A percentile compares a stretch with the other conserved stretches of the same genome.
phyloP scores from a whole-genome alignment of 169 alveolate species.

The Theileria orientalis region DNA sequence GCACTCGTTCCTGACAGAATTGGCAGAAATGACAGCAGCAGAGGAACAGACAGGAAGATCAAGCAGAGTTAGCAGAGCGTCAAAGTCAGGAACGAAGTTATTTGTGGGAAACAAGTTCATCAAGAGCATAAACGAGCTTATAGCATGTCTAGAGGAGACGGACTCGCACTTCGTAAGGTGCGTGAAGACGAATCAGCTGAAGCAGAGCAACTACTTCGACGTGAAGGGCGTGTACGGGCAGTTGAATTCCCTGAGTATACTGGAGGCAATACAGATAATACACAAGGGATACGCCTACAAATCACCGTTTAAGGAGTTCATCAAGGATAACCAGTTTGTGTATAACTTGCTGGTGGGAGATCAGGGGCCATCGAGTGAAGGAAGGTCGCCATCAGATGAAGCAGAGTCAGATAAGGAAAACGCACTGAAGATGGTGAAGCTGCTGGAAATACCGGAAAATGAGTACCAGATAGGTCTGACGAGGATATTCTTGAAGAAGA shows the following conservation, averaged over 20 bases:
- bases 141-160: conserved; percentile 41
- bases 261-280: conserved; percentile 64
- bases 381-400: background rate
- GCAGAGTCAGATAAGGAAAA: background rate
- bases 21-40: conserved; percentile 23
- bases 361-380: background rate
- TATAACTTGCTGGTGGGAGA: background rate
- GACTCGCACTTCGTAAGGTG: conserved; percentile 71
- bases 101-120: conserved; percentile 63
- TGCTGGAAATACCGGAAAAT: conserved; percentile 27
- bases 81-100: conserved; percentile 21
- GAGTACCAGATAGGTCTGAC: conserved; percentile 57
- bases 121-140: conserved; percentile 43
- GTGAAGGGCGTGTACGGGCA: conserved; percentile 58
- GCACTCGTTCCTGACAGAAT: conserved; percentile 22
- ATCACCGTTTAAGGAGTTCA: conserved; percentile 45
- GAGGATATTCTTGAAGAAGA: conserved; percentile 57
- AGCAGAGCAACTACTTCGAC: conserved; percentile 36
- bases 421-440: conserved; percentile 16
- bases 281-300: conserved; percentile 62
- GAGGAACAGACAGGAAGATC: background rate
- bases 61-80: background rate
- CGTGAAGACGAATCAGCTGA: conserved; percentile 65
- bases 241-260: conserved; percentile 50
- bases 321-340: conserved; percentile 51